Evolutionary conservation across 2,329 filamentous ascomycete species (phyloP).

Genomic region (Aspergillus tamarii): DNA sequence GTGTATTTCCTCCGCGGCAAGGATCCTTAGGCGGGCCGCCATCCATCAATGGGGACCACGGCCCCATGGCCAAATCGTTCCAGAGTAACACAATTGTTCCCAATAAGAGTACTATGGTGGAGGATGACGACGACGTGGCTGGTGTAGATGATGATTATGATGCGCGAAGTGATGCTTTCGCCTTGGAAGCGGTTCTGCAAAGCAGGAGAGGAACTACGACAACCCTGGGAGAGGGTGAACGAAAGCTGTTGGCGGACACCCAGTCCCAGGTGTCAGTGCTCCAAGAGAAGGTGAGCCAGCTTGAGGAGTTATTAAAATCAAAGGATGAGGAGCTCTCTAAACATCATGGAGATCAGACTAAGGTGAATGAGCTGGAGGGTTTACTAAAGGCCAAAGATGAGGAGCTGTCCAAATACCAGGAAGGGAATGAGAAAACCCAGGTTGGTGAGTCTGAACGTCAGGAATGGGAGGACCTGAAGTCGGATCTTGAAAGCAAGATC

Average conservation of each 20-base stretch:
- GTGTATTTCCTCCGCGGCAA: slow-evolving; percentile 42
- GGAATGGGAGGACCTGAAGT: slow-evolving; percentile 68
- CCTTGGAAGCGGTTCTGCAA: slow-evolving; percentile 55
- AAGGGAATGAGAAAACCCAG: slow-evolving; percentile 57
- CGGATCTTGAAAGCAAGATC: slow-evolving; percentile 72
- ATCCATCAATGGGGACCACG: slow-evolving; percentile 65
- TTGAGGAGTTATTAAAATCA: slow-evolving; percentile 70
- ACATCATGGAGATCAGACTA: slow-evolving; percentile 60
- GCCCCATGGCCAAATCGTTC: slow-evolving; percentile 84
- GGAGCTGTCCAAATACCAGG: slow-evolving; percentile 65
- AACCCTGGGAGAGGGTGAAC: slow-evolving; percentile 61
- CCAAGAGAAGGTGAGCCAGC: slow-evolving; percentile 69
- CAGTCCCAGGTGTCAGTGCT: slow-evolving; percentile 76
- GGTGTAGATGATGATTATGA: slow-evolving; percentile 60
- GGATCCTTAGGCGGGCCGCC: slow-evolving; percentile 46
- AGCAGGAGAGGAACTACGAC: slow-evolving; percentile 54
- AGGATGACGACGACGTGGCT: slow-evolving; percentile 80
- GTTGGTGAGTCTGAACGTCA: slow-evolving; percentile 63
- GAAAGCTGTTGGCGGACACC: slow-evolving; percentile 76
- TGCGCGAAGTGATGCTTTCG: slow-evolving; percentile 66
- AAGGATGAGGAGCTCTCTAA: slow-evolving; percentile 72
- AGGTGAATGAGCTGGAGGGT: slow-evolving; percentile 69
- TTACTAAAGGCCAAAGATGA: slow-evolving; percentile 71
- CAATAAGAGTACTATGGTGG: slow-evolving; percentile 96
- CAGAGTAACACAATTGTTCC: slow-evolving; percentile 96